Evolutionary conservation across 148 eudicot genomes (phyloP), one percentile per base, ranked within the genome.

Genomic region (Drosera capensis): DNA sequence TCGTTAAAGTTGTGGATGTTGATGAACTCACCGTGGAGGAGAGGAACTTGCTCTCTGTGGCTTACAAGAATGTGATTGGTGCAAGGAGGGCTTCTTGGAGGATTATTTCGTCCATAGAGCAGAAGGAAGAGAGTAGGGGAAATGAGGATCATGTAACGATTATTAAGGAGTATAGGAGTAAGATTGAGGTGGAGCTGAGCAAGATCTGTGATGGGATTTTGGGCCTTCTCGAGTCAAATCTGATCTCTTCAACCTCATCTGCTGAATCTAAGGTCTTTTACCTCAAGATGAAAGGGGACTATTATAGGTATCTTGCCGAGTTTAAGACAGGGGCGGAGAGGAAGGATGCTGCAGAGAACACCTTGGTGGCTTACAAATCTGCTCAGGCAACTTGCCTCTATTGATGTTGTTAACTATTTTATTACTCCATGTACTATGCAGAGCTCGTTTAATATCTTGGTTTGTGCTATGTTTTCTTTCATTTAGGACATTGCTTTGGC

Each of bases 71-170:
- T 56, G 82, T 82, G 55, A 78, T 82, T 51, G 93, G 93, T 15
- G 86, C 86, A 16, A 69, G 86, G 55, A 75, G 94, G 72, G 94
- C 94, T 37, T 78, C 94, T 0, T 82, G 94, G 94, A 78, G 94
- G 71, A 78, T 82, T 37, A 70, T 82, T 25, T 82, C 94, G 41
- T 82, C 93, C 8, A 80, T 80, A 36, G 90, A 80, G 66, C 90
- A 80, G 62, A 80, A 80, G 63, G 90, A 80, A 65, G 94, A 82
- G 54, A 68, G 82, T 23, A 73, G 86, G 52, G 82, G 86, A 23
- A 82, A 82, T 29, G 82, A 75, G 38, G 94, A 75, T 51, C 86
- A 78, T 53, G 94, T 82, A 16, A 23, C 66, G 2, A 60, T 60
- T 9, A 78, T 82, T 42, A 82, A 82, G 75, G 86, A 78, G 36